These are phyloP conservation scores for Apiospora kogelbergensis DNA, from an alignment of 2,329 filamentous ascomycete genomes.

Conservation along the genomic window DNA sequence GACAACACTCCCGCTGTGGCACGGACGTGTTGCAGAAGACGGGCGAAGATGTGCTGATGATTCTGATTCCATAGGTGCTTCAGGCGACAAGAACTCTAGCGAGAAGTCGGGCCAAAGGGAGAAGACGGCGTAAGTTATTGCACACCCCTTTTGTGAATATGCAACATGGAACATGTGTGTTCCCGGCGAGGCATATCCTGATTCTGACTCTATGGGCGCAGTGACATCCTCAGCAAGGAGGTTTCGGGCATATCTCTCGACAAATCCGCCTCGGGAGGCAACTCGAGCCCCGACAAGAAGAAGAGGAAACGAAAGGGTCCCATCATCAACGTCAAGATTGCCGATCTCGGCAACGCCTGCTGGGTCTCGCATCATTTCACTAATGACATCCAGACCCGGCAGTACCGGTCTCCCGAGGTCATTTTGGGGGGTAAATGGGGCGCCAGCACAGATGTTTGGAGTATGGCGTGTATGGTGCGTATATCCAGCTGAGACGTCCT, in stretches of 20 bases:
- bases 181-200: neutral
- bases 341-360: constrained; percentile 95
- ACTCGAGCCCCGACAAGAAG: constrained; percentile 61
- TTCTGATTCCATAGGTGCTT: neutral
- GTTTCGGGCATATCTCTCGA: constrained; percentile 94
- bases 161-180: neutral
- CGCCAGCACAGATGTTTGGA: constrained; percentile 99
- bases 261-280: constrained; percentile 50
- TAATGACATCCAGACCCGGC: constrained; percentile 96
- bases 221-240: constrained; percentile 86
- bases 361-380: constrained; percentile 99
- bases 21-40: neutral
- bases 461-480: constrained; percentile 97
- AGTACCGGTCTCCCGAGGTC: constrained; percentile 96
- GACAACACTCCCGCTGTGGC: neutral
- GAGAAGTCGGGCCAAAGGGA: constrained; percentile 81
- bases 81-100: constrained; percentile 43
- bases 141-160: neutral
- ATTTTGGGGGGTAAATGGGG: constrained; percentile 98
- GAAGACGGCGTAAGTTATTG: constrained; percentile 79
- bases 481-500: neutral
- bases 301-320: constrained; percentile 55
- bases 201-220: constrained; percentile 32
- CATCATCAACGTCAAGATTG: constrained; percentile 97
- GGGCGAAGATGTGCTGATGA: neutral